Percentiles rank a stretch among this genome's conserved stretches.
Conservation (phyloP, 768 basidiomycete species). For the Tricholoma saponaceum region DNA sequence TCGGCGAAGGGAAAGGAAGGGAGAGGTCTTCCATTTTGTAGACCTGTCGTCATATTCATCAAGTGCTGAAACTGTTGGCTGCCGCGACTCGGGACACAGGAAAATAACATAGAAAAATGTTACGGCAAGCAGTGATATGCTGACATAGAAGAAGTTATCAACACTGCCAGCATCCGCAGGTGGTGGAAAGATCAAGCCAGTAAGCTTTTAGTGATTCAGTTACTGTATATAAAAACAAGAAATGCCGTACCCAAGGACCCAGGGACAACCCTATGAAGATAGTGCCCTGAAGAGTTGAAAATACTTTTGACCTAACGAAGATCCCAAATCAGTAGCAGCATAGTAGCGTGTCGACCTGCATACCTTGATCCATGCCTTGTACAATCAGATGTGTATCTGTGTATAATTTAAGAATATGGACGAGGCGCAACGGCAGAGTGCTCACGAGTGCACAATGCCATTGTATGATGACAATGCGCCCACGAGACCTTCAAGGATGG, state of each 20-base stretch:
- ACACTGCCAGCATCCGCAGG: slow-evolving; percentile 49
- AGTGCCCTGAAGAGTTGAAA: slow-evolving; percentile 68
- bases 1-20: slow-evolving; percentile 22
- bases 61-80: slow-evolving; percentile 16
- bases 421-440: slow-evolving; percentile 39
- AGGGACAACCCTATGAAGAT: slow-evolving; percentile 73
- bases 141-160: slow-evolving; percentile 36
- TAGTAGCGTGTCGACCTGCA: neutral
- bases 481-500: slow-evolving; percentile 73
- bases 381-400: slow-evolving; percentile 52
- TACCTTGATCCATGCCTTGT: slow-evolving; percentile 47
- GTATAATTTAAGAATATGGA: slow-evolving; percentile 15
- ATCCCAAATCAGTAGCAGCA: neutral
- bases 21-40: slow-evolving; percentile 25
- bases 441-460: slow-evolving; percentile 65
- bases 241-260: slow-evolving; percentile 65
- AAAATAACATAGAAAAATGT: slow-evolving; percentile 38
- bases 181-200: slow-evolving; percentile 52
- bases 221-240: neutral
- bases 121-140: slow-evolving; percentile 32
- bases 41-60: slow-evolving; percentile 17
- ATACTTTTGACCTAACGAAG: slow-evolving; percentile 42
- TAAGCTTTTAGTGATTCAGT: slow-evolving; percentile 27
- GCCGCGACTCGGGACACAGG: slow-evolving; percentile 54
- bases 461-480: slow-evolving; percentile 68